Evolutionary conservation across 805 yeast genomes (phyloP).

Genomic region (Ogataea pini): DNA sequence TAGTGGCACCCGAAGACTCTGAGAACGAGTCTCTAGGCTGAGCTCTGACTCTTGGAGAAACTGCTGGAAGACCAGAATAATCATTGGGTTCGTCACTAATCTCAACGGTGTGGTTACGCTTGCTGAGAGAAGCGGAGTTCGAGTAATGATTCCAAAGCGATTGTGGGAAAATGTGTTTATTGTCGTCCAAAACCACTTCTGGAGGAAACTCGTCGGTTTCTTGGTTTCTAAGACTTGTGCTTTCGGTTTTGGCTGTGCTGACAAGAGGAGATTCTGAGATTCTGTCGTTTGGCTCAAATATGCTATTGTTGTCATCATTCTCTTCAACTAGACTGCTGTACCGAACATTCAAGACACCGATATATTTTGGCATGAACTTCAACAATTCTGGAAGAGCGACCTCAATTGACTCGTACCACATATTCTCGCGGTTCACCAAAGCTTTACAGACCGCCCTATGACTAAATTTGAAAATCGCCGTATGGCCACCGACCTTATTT

Average conservation of each 20-base stretch:
- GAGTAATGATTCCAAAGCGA: slow-evolving; percentile 65
- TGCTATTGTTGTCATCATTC: slow-evolving; percentile 18
- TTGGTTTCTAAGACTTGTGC: background rate
- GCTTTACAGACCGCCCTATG: slow-evolving; percentile 93
- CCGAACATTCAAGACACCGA: slow-evolving; percentile 91
- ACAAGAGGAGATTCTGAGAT: background rate
- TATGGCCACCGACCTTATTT: slow-evolving; percentile 97
- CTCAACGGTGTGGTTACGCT: slow-evolving; percentile 21
- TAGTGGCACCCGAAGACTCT: slow-evolving; percentile 55
- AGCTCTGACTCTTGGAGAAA: slow-evolving; percentile 19
- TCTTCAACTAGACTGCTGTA: slow-evolving; percentile 48
- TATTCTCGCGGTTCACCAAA: slow-evolving; percentile 83
- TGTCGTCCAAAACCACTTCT: slow-evolving; percentile 90
- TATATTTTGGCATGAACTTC: slow-evolving; percentile 88
- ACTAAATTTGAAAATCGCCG: slow-evolving; percentile 91
- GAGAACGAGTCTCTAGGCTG: slow-evolving; percentile 15
- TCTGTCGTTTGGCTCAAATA: background rate
- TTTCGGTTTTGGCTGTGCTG: background rate
- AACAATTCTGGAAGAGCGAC: slow-evolving; percentile 71
- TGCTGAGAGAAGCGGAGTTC: slow-evolving; percentile 42
- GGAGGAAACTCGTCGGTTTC: slow-evolving; percentile 42
- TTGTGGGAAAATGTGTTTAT: slow-evolving; percentile 87
- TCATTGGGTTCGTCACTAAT: slow-evolving; percentile 2
- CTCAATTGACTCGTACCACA: slow-evolving; percentile 91
- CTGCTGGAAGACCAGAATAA: slow-evolving; percentile 12